phyloP scores from a whole-genome alignment of 2,329 filamentous ascomycete species.

The Cryphonectria japonica region DNA sequence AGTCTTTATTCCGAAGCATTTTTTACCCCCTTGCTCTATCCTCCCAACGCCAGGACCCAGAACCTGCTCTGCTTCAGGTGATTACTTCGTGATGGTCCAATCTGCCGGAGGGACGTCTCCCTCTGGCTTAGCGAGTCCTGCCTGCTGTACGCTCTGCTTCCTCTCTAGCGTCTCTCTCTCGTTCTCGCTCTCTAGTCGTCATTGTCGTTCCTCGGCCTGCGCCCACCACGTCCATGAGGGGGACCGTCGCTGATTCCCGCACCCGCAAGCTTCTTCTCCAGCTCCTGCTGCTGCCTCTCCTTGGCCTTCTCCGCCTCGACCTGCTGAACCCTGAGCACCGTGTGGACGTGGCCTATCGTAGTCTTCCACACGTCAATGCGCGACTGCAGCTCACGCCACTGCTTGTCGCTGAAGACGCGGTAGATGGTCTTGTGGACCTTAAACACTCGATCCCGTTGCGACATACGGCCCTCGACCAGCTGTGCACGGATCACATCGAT shows the following conservation, averaged over 20 bases:
- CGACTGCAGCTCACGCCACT: constrained; percentile 93
- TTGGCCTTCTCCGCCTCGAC: constrained; percentile 80
- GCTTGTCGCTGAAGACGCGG: constrained; percentile 95
- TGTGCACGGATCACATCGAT: constrained; percentile 97
- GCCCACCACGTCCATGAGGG: constrained; percentile 35
- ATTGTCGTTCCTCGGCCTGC: constrained; percentile 30
- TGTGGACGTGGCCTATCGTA: constrained; percentile 77
- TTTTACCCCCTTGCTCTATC: constrained; percentile 25
- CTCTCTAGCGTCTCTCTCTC: neutral
- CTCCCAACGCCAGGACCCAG: constrained; percentile 29
- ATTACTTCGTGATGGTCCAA: constrained; percentile 12
- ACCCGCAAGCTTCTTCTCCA: constrained; percentile 64
- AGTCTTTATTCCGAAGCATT: constrained; percentile 30
- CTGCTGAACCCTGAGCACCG: constrained; percentile 80
- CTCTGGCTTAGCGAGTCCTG: neutral
- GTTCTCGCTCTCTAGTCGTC: constrained; percentile 22
- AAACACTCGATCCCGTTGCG: constrained; percentile 90
- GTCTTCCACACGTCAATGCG: constrained; percentile 89
- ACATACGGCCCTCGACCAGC: constrained; percentile 94
- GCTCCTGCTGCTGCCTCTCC: constrained; percentile 69
- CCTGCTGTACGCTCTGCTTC: neutral
- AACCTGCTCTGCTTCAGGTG: constrained; percentile 10
- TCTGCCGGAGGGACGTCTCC: neutral
- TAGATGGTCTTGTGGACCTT: constrained; percentile 95
- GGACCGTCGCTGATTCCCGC: constrained; percentile 41